Evolutionary conservation across 305 asterid species (phyloP), one percentile per base, ranked within the genome.

Genomic region (Solanum aculeatissimum): DNA sequence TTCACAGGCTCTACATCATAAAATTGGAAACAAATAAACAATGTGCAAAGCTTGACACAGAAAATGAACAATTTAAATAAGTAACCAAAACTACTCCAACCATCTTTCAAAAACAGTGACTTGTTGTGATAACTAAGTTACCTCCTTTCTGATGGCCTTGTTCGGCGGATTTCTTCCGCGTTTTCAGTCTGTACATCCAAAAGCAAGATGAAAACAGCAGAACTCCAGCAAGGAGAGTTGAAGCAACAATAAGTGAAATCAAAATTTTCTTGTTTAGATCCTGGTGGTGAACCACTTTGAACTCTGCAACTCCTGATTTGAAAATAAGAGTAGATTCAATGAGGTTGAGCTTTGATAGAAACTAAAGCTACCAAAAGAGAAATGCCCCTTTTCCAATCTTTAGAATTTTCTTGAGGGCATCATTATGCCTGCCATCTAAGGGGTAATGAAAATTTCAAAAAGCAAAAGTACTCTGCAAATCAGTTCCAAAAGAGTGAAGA

Each of bases 191-290:
- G 89, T 87, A 91, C 85, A 94, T 85, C 90, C 90, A 94, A 69
- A 91, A 90, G 72, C 91, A 90, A 55, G 88, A 85, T 18, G 87
- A 68, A 53, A 90, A 77, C 84, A 94, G 90, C 90, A 92, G 84
- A 77, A 93, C 84, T 43, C 78, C 93, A 51, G 95, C 98, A 81
- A 96, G 94, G 80, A 94, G 93, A 53, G 93, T 88, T 78, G 98
- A 89, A 40, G 99, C 89, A 53, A 91, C 92, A 84, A 93, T 92
- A 12, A 96, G 97, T 2, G 98, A 95, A 82, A 95, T 86, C 14
- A 94, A 93, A 88, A 94, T 90, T 86, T 84, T 94, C 92, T 91
- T 96, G 90, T 94, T 94, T 58, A 92, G 88, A 77, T 89, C 96
- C 89, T 94, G 97, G 89, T 93, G 98, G 84, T 92, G 98, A 57